Evolutionary conservation across 176 grass and related monocot species (phyloP), one percentile per base, ranked within the genome.

Genomic region (Paspalum notatum): DNA sequence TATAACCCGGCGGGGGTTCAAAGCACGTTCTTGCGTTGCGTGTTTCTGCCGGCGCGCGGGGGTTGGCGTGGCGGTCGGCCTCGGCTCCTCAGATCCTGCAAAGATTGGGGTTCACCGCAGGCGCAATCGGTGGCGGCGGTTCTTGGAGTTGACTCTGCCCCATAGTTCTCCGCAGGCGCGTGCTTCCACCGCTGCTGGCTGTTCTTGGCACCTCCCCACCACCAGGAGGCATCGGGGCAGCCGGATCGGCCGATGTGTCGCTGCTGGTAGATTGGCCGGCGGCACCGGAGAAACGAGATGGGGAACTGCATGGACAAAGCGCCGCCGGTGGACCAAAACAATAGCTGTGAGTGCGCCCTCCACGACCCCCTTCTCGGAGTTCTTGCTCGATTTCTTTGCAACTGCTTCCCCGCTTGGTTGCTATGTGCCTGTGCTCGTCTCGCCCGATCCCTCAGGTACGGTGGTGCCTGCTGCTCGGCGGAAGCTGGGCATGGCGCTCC

Each of bases 241-340:
- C 21, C 14, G 56, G 40, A 17, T 15, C 44, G 75, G 58, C 52
- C 9, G 49, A 73, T 73, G 49, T 15, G 49, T 18, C 21, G 27
- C 49, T 45, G 27, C 49, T 45, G 43, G 59, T 50, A 50, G 43
- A 15, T 48, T 77, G 75, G 53, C 54, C 54, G 44, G 59, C 16
- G 45, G 16, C 60, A 51, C 44, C 40, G 20, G 56, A n/a, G 45
- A 11, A 57, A 44, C 26, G 84, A 62, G 75, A 97, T 97, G 94
- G 94, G 94, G 11, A 97, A 93, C 64, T 97, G 94, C 68, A 77
- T 97, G 80, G 69, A 87, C 77, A 86, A 66, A 12, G 58, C 69
- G 21, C 47, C 48, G 63, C 65, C 9, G 66, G 81, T 87, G 46
- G 86, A 91, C 4, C 50, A 55, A 9, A 89, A 71, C 69, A 22